These are phyloP conservation scores for Melanomma pulvis-pyrius DNA, from an alignment of 495 filamentous ascomycete genomes.

Conservation along the genomic window DNA sequence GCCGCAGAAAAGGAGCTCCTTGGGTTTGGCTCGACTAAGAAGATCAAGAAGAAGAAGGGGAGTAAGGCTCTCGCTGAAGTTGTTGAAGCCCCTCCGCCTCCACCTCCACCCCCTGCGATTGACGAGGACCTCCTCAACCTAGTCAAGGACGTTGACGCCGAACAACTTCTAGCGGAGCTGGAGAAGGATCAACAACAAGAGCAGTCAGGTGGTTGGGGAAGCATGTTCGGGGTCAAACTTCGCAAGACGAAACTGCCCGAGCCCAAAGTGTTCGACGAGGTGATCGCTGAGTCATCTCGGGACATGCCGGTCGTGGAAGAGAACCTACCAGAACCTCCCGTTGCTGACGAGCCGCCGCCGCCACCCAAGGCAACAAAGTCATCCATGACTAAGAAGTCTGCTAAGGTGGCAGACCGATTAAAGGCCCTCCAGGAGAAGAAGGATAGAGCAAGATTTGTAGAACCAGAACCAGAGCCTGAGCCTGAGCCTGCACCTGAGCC, in stretches of 20 bases:
- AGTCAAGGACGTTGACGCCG: conserved; percentile 27
- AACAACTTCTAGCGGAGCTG: conserved; percentile 30
- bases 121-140: conserved; percentile 37
- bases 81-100: conserved; percentile 18
- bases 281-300: conserved; percentile 23
- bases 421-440: conserved; percentile 48
- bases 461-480: conserved; percentile 29
- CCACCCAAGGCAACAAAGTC: conserved; percentile 46
- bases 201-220: conserved; percentile 31
- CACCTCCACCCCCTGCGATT: conserved; percentile 17
- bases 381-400: conserved; percentile 13
- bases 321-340: conserved; percentile 29
- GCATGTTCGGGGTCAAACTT: conserved; percentile 33
- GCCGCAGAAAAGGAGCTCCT: conserved; percentile 45
- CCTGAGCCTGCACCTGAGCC: conserved; percentile 12
- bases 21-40: conserved; percentile 38
- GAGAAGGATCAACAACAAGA: conserved; percentile 26
- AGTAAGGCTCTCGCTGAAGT: conserved; percentile 16
- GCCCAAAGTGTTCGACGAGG: conserved; percentile 21
- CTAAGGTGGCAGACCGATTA: conserved; percentile 51
- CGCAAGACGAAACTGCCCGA: conserved; percentile 33
- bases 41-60: conserved; percentile 41
- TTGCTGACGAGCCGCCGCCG: conserved; percentile 25
- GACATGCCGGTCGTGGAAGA: conserved; percentile 19
- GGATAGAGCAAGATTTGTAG: neutral